phyloP scores from a whole-genome alignment of 805 yeast species.

The Cyberlindnera meyerae region DNA sequence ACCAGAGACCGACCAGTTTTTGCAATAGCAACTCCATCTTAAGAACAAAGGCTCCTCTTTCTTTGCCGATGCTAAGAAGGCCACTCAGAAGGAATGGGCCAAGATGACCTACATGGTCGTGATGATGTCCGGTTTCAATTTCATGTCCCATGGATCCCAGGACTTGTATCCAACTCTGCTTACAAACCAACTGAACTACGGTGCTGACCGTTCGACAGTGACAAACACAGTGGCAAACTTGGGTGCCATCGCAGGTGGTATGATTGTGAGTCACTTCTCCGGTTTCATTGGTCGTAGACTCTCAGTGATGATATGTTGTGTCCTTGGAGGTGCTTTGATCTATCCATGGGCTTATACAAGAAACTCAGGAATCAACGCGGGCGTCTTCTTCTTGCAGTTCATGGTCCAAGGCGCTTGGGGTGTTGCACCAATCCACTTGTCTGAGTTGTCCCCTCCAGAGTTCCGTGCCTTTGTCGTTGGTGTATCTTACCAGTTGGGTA shows the following conservation, averaged over 20 bases:
- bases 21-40: conserved; percentile 35
- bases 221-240: conserved; percentile 53
- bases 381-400: conserved; percentile 57
- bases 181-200: conserved; percentile 39
- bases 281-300: conserved; percentile 54
- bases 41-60: conserved; percentile 29
- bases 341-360: conserved; percentile 59
- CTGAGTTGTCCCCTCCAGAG: conserved; percentile 59
- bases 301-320: conserved; percentile 45
- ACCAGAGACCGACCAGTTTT: conserved; percentile 52
- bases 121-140: conserved; percentile 59
- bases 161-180: conserved; percentile 57
- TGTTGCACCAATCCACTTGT: conserved; percentile 55
- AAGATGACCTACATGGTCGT: conserved; percentile 51
- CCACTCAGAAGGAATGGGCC: conserved; percentile 51
- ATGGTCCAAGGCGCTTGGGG: conserved; percentile 72
- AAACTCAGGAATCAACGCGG: conserved; percentile 47
- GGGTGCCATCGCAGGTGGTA: conserved; percentile 56
- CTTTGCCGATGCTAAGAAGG: conserved; percentile 28
- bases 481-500: conserved; percentile 63
- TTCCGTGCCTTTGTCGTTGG: conserved; percentile 62
- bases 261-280: conserved; percentile 49
- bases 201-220: conserved; percentile 43
- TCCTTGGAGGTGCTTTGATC: conserved; percentile 54
- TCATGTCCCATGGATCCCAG: conserved; percentile 60